Base-by-base conservation (phyloP, 805 yeast genomes). In the Pichia gijzeniarum region DNA sequence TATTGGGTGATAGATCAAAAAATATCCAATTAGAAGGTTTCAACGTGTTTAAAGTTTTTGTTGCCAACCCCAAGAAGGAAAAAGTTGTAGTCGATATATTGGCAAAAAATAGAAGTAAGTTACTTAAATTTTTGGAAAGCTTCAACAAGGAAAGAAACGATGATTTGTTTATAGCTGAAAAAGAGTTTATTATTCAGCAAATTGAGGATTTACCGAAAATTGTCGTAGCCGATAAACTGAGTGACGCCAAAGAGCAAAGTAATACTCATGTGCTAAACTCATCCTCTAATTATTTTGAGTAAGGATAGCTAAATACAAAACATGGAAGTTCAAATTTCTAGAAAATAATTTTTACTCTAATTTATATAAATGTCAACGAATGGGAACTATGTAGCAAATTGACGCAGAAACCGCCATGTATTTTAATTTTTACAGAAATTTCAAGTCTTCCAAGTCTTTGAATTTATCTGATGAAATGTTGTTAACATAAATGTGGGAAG, bases 31-130 rank as follows among this genome's bases (percentile, higher is more conserved):
- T 79, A 44, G 98, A 93, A 62, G 89, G 95, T 4, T 93, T 93
- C 60, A 90, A 93, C 53, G 83, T 91, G 33, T 91, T 93, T 69
- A 93, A 91, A 66, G 85, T 90, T 34, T 88, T 93, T 64, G 89
- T 89, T n/a, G 98, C 96, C 4, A 93, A 93, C 63, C 99, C 99
- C 5, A 80, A 83, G 51, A 90, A 90, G 62, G 73, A 88, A 2
- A 88, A 82, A 61, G 79, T 82, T 7, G 80, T 93, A 2, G 67
- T 76, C 44, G 96, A 91, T 62, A 85, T 91, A 18, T 70, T 93
- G 53, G 77, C 81, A 38, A 89, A 90, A 59, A 93, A 93, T 63
- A 79, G 88, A 57, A 84, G 79, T 35, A 86, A 85, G 57, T 73
- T 91, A 50, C 62, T 90, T 33, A 70, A 71, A 28, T 88, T 86